Base-by-base conservation (phyloP, 148 eudicot genomes). In the Diospyros kaki region DNA sequence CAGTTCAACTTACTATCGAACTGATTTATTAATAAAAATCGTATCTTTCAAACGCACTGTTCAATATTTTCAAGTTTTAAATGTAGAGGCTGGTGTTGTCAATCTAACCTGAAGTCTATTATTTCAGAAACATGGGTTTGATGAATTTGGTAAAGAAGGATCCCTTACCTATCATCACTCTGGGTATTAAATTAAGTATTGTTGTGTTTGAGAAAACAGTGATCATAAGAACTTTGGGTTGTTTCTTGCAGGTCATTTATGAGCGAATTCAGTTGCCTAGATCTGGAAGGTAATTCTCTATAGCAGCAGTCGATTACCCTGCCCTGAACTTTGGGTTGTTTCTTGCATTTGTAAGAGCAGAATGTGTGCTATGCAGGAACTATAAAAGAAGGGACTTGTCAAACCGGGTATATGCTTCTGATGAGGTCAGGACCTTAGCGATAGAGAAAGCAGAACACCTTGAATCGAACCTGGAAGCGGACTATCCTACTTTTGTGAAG, bases 401-500 rank as follows among this genome's bases (percentile, higher is more conserved):
- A 15, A 73, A 86, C 51, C 70, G 91, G 72, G 90, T 87, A 1
- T 86, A 83, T 64, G 93, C 93, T 38, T 86, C 91, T 0, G 86
- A 86, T 5, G 91, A 85, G 70, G 90, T 74, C 0, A 86, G 97
- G 55, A 86, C 50, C 1, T 66, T 61, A 15, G 82, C 93, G 39
- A 74, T 82, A 58, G 65, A 77, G n/a, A 83, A 85, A 76, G 97
- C 97, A 4, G 90, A 91, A 75, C 79, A 86, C 68, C 9, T 89
- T 68, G 85, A 76, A 5, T 66, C 76, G 6, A 69, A 78, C 73
- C 88, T 91, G 46, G 83, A 72, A 28, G 44, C 64, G 0, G 85
- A 70, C 4, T 76, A 67, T 77, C 90, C 93, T 38, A 84, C 82
- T 0, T 84, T 91, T 14, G 73, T 91, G 13, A 87, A 84, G 69